These are phyloP conservation scores for Daldinia eschscholtzii DNA, from an alignment of 2,329 filamentous ascomycete genomes.

Conservation along the genomic window DNA sequence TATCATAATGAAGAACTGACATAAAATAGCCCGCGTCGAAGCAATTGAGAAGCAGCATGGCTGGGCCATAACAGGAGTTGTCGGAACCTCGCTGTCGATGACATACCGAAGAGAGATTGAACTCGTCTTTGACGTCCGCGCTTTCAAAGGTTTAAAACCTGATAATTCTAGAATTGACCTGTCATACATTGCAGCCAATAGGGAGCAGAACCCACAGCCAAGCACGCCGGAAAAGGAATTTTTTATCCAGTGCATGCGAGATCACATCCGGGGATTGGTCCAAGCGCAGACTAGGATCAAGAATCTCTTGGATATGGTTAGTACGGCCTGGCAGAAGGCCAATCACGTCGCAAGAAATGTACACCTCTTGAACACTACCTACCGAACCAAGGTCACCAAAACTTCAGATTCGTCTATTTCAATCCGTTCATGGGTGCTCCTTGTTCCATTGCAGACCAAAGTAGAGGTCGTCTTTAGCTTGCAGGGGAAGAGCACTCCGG, in stretches of 20 bases:
- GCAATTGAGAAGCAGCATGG: constrained; percentile 74
- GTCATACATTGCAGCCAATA: constrained; percentile 74
- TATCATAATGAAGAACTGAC: constrained; percentile 53
- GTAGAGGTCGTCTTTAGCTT: constrained; percentile 73
- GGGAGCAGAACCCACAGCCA: constrained; percentile 65
- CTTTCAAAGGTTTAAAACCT: constrained; percentile 64
- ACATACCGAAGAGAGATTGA: constrained; percentile 79
- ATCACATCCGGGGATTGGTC: constrained; percentile 72
- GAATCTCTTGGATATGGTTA: constrained; percentile 70
- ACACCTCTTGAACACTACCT: constrained; percentile 70
- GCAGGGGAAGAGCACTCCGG: constrained; percentile 58
- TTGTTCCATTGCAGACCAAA: constrained; percentile 75
- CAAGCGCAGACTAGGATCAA: constrained; percentile 69
- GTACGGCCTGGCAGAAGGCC: constrained; percentile 75
- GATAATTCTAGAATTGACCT: constrained; percentile 73
- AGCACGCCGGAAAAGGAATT: constrained; percentile 78
- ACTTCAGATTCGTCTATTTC: constrained; percentile 74
- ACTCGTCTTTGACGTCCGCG: constrained; percentile 75
- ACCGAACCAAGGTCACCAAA: constrained; percentile 73
- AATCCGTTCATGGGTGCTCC: constrained; percentile 71
- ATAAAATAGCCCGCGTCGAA: constrained; percentile 70
- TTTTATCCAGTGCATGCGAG: constrained; percentile 78
- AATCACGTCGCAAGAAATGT: constrained; percentile 71
- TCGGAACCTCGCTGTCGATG: constrained; percentile 76
- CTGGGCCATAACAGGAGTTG: constrained; percentile 78